A percentile compares a stretch with the other conserved stretches of the same genome.
Evolutionary conservation across 2,329 filamentous ascomycete species (phyloP).

Genomic region (Fusarium decemcellulare): DNA sequence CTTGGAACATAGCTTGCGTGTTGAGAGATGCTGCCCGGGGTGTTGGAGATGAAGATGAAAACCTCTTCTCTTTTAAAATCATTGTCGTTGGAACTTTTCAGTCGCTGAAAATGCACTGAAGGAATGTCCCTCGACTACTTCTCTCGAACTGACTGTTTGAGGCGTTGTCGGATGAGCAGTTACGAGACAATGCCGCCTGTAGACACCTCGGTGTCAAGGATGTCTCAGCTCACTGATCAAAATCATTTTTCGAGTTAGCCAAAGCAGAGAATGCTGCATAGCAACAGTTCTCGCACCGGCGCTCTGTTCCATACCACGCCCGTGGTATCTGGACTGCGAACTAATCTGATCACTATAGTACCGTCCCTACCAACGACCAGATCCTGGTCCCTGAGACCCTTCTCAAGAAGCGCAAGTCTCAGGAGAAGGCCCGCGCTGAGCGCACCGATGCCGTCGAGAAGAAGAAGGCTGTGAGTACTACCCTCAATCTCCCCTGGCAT

Average conservation of each 20-base stretch:
- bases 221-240: slow-evolving; percentile 80
- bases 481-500: slow-evolving; percentile 51
- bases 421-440: slow-evolving; percentile 98
- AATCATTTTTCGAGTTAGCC: slow-evolving; percentile 84
- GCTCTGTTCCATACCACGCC: slow-evolving; percentile 72
- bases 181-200: neutral
- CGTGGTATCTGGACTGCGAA: slow-evolving; percentile 78
- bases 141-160: slow-evolving; percentile 61
- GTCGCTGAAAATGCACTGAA: slow-evolving; percentile 46
- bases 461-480: slow-evolving; percentile 88
- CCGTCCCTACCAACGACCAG: slow-evolving; percentile 91
- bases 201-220: slow-evolving; percentile 10
- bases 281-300: slow-evolving; percentile 93
- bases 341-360: slow-evolving; percentile 80
- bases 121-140: slow-evolving; percentile 52
- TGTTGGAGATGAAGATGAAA: slow-evolving; percentile 82
- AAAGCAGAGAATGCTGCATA: slow-evolving; percentile 92
- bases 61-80: slow-evolving; percentile 80
- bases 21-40: slow-evolving; percentile 76
- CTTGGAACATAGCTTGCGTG: slow-evolving; percentile 62
- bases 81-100: slow-evolving; percentile 70
- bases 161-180: slow-evolving; percentile 84
- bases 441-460: slow-evolving; percentile 84
- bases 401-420: slow-evolving; percentile 99
- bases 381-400: slow-evolving; percentile 99